These are phyloP conservation scores for Penicillium steckii DNA, from an alignment of 495 filamentous ascomycete species.

Conservation along the genomic window DNA sequence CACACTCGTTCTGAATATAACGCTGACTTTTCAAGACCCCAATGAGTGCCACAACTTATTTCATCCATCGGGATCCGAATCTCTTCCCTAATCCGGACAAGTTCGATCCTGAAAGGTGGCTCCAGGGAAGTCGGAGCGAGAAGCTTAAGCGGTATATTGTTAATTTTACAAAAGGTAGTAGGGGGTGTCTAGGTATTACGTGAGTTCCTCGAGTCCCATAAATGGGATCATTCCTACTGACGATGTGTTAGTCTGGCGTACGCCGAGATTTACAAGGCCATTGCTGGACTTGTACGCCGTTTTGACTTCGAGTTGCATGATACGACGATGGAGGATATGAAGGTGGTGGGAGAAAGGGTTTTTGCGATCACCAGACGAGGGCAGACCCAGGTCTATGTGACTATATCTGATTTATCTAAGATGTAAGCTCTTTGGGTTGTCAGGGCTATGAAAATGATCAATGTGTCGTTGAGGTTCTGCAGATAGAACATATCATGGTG, in stretches of 20 bases:
- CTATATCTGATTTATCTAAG: neutral
- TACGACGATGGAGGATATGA: neutral
- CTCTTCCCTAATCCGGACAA: slow-evolving; percentile 6
- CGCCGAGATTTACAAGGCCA: neutral
- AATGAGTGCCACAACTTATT: slow-evolving; percentile 5
- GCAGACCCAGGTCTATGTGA: neutral
- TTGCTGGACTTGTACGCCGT: neutral
- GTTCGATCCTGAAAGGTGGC: slow-evolving; percentile 11
- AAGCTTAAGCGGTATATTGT: neutral
- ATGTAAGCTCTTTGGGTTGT: neutral
- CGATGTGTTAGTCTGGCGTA: neutral
- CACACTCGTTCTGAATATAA: too few species aligned
- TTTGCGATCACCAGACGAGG: neutral
- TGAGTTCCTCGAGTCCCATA: slow-evolving; percentile 3
- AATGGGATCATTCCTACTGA: neutral
- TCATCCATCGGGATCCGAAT: slow-evolving; percentile 7
- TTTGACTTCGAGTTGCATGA: slow-evolving; percentile 2
- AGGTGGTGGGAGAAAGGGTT: neutral
- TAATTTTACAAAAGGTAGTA: neutral
- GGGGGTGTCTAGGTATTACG: slow-evolving; percentile 1
- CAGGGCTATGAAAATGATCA: too few species aligned
- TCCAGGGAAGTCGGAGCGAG: neutral
- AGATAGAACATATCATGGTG: too few species aligned
- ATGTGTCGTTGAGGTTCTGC: too few species aligned
- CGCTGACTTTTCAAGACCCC: slow-evolving; percentile 4